A percentile compares a stretch with the other conserved stretches of the same genome.
Evolutionary conservation across 192 early-diverging fungal species (phyloP).

Genomic region (Paraglomus brasilianum): DNA sequence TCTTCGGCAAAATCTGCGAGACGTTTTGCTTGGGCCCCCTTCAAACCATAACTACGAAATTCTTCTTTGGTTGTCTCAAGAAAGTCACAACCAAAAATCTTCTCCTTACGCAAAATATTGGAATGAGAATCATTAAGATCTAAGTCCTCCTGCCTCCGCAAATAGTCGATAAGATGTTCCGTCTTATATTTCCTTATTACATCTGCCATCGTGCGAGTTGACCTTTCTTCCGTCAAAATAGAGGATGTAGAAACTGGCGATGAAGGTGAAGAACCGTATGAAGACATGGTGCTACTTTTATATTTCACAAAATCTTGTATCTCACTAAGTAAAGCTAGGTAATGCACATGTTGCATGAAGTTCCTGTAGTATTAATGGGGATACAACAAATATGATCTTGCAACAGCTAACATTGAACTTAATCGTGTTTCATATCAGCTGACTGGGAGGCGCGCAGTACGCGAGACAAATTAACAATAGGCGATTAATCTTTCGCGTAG

Average conservation of each 20-base stretch:
- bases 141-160: not conserved
- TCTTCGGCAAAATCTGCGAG: conserved; percentile 10
- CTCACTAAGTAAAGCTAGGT: conserved; percentile 16
- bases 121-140: conserved; percentile 9
- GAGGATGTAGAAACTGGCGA: conserved; percentile 20
- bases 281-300: not conserved
- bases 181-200: not conserved
- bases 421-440: too few species aligned
- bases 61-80: conserved; percentile 6
- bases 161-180: not conserved
- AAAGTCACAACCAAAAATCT: conserved; percentile 5
- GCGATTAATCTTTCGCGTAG: too few species aligned
- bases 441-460: too few species aligned
- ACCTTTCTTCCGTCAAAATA: conserved; percentile 21
- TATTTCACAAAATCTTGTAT: conserved; percentile 21
- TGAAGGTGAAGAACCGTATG: not conserved
- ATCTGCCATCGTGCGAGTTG: conserved; percentile 7
- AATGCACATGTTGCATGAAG: too few species aligned
- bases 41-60: conserved; percentile 4
- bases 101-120: not conserved
- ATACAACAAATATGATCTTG: too few species aligned
- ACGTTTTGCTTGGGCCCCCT: too few species aligned
- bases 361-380: too few species aligned
- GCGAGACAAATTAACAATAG: too few species aligned
- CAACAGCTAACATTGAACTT: too few species aligned